Base-by-base conservation (phyloP, 331 rosid genomes). In the Quercus tomentella region DNA sequence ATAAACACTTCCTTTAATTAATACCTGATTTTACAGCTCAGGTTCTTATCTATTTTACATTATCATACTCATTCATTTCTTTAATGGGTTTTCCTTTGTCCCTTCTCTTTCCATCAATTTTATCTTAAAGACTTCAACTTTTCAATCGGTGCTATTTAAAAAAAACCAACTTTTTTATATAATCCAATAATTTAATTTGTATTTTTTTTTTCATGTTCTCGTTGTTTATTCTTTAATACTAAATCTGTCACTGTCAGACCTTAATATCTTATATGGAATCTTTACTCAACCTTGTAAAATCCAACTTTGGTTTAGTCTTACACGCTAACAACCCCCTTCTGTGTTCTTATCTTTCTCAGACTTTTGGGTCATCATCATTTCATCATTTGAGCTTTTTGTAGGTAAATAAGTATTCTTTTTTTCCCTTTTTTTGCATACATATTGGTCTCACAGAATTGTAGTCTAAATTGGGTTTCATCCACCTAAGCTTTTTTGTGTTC, bases 271-370 rank as follows among this genome's bases (percentile, higher is more conserved):
- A 76, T 58, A 71, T 70, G 77, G 82, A 89, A 79, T 82, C 77
- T 56, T 75, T 72, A 73, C 79, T 76, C 74, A 82, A 31, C 77
- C 80, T 49, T 84, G 67, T 79, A 86, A 85, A 41, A 41, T 8
- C 86, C 81, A 83, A 69, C 81, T 74, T 6, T 83, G 65, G 83
- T 75, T 74, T 84, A 84, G 71, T 80, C 87, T 61, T 78, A 81
- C 85, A 90, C 91, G 97, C 92, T 80, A 91, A 85, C 87, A 26
- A 22, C 79, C 76, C 65, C 7, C 49, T 57, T 74, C 83, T 67
- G 33, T 67, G 57, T 31, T 35, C 86, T 81, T 81, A 76, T 91
- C 87, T 84, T 85, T 33, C 7, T 83, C 89, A 81, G 89, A 76
- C 77, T 89, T 77, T 84, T 73, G 83, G 84, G 83, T 83, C 82